A percentile compares a stretch with the other conserved stretches of the same genome.
phyloP scores from a whole-genome alignment of 2,329 filamentous ascomycete species.

The Penicillium sp. region DNA sequence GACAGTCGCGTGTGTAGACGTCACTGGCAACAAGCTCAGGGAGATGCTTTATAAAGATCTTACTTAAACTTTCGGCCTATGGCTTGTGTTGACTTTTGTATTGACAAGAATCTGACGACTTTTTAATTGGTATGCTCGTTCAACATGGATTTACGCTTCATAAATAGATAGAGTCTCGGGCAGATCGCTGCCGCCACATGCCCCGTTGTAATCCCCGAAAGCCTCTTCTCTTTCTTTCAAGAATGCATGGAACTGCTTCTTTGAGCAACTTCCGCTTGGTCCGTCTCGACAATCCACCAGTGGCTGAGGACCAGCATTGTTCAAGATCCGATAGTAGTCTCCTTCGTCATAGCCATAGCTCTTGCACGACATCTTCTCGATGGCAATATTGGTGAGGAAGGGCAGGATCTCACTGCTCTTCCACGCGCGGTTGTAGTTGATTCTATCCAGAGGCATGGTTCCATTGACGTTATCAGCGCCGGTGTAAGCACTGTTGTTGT shows the following conservation, averaged over 20 bases:
- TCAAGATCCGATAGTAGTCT: conserved; percentile 55
- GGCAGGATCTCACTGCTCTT: conserved; percentile 64
- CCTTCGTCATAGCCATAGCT: conserved; percentile 58
- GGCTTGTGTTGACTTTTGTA: too few species aligned
- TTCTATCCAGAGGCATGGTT: conserved; percentile 64
- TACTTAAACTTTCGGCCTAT: too few species aligned
- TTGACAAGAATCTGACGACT: too few species aligned
- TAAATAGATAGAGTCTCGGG: neutral
- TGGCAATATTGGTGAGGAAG: conserved; percentile 66
- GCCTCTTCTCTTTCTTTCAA: conserved; percentile 44
- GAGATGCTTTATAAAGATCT: too few species aligned
- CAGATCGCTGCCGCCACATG: conserved; percentile 5
- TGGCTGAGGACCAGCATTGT: conserved; percentile 54
- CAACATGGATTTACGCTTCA: neutral
- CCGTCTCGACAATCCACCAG: conserved; percentile 53
- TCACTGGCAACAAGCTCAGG: too few species aligned
- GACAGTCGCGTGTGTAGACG: too few species aligned
- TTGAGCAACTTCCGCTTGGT: conserved; percentile 54
- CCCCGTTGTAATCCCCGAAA: conserved; percentile 8
- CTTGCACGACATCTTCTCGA: conserved; percentile 67
- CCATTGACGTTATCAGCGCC: conserved; percentile 58
- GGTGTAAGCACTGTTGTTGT: conserved; percentile 65
- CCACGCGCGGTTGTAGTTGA: conserved; percentile 67
- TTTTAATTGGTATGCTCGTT: too few species aligned
- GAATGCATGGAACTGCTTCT: conserved; percentile 46